Percentiles rank a stretch among this genome's conserved stretches.
Conservation (phyloP, 148 eudicot genomes). For the Arbutus unedo region DNA sequence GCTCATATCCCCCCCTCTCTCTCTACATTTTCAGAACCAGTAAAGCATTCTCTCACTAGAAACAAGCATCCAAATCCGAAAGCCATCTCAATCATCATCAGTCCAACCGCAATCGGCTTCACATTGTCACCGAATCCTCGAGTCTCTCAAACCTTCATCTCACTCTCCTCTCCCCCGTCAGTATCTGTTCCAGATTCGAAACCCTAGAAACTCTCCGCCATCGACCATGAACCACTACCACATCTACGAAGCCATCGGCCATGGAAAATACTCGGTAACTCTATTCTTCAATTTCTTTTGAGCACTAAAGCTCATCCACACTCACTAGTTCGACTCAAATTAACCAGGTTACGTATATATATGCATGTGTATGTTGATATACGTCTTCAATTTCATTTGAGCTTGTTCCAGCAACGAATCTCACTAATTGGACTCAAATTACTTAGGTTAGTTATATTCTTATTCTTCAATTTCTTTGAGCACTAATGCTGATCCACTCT, state of each 20-base stretch:
- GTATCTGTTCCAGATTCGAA: constrained; percentile 5
- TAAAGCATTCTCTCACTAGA: not conserved
- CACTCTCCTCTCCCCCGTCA: not conserved
- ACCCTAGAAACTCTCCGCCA: constrained; percentile 15
- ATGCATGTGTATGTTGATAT: not conserved
- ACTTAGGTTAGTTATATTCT: not conserved
- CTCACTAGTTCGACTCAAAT: not conserved
- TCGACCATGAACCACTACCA: constrained; percentile 76
- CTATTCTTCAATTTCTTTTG: not conserved
- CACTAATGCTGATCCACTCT: no score
- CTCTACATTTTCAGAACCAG: not conserved
- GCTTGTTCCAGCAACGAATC: not conserved
- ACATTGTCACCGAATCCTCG: constrained; percentile 4
- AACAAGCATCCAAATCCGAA: not conserved
- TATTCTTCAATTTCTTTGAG: not conserved
- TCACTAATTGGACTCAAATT: not conserved
- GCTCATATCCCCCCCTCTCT: constrained; percentile 12
- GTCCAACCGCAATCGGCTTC: not conserved
- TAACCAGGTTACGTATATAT: not conserved
- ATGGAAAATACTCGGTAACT: constrained; percentile 78
- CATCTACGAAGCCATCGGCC: constrained; percentile 84
- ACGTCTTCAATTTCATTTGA: not conserved
- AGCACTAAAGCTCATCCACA: not conserved
- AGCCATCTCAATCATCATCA: not conserved
- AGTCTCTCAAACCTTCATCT: not conserved